Conservation (phyloP, 140 eudicot genomes). For the Erigeron philadelphicus region DNA sequence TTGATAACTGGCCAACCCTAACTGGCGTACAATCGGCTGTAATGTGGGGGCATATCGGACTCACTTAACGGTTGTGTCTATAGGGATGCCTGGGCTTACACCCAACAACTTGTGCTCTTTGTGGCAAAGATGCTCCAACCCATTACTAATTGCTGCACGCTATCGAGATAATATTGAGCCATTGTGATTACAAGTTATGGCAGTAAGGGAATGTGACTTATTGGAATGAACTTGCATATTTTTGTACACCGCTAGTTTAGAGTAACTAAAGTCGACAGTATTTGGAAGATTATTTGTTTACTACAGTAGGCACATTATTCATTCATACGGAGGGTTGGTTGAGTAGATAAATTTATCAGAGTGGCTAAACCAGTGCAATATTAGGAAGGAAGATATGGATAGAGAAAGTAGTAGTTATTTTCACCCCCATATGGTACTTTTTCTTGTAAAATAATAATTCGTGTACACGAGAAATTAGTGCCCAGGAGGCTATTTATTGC, state of each 20-base stretch:
- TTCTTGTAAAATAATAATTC: background rate
- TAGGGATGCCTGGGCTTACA: too few species aligned
- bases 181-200: background rate
- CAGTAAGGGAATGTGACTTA: constrained; percentile 9
- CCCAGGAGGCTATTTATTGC: constrained; percentile 9
- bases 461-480: constrained; percentile 21
- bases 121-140: too few species aligned
- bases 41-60: too few species aligned
- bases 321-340: background rate
- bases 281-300: background rate
- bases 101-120: too few species aligned
- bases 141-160: too few species aligned
- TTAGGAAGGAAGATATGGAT: constrained; percentile 14
- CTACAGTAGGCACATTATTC: background rate
- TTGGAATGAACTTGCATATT: constrained; percentile 19
- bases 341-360: background rate
- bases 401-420: constrained; percentile 5
- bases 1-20: too few species aligned
- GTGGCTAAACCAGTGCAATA: constrained; percentile 19
- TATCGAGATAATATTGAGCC: too few species aligned
- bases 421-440: background rate
- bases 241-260: background rate
- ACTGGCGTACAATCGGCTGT: too few species aligned
- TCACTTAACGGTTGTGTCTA: too few species aligned
- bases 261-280: background rate